Evolutionary conservation across 441 rosid genomes (phyloP).

Genomic region (Corymbia calophylla): DNA sequence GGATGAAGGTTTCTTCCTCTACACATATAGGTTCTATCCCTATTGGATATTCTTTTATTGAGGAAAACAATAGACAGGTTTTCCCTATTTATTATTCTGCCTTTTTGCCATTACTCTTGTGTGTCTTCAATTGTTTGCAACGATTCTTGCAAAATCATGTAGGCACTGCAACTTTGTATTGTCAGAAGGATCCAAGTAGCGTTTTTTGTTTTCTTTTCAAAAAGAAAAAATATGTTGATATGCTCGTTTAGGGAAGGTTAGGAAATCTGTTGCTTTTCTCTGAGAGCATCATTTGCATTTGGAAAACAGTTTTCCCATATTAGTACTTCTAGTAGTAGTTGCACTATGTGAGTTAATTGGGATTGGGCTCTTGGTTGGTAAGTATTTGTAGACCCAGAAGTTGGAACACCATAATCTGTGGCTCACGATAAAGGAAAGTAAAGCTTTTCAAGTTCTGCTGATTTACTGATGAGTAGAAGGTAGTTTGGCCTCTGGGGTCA

Average conservation of each 20-base stretch:
- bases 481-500: neutral
- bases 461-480: neutral
- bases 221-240: neutral
- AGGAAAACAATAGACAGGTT: neutral
- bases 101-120: neutral
- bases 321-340: neutral
- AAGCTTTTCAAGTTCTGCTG: neutral
- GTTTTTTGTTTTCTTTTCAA: neutral
- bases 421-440: neutral
- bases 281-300: neutral
- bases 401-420: rapidly evolving
- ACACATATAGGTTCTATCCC: neutral
- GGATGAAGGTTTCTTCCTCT: neutral
- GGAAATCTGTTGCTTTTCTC: neutral
- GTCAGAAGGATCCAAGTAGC: neutral
- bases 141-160: neutral
- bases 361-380: neutral
- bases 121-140: neutral
- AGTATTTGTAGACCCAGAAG: neutral
- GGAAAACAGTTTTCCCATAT: neutral
- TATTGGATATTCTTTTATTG: neutral
- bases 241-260: neutral
- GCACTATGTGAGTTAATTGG: neutral
- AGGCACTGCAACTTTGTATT: neutral
- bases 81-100: neutral